These are phyloP conservation scores for Metschnikowia cerradonensis DNA, from an alignment of 805 yeast genomes.

Conservation along the genomic window DNA sequence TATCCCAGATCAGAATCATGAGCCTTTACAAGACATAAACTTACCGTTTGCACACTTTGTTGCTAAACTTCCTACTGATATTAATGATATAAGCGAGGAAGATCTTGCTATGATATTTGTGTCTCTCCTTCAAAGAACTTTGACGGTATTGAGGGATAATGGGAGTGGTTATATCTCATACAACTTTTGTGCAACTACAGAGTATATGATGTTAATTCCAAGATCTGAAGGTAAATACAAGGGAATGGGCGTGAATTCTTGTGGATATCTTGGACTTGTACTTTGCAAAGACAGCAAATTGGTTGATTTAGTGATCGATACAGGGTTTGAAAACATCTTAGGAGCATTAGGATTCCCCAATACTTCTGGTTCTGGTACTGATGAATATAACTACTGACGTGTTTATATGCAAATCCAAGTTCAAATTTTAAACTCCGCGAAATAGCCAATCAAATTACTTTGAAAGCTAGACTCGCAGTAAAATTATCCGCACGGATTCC, in stretches of 20 bases:
- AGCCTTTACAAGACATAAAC: conserved; percentile 58
- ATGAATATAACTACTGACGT: conserved; percentile 61
- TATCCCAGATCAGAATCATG: conserved; percentile 49
- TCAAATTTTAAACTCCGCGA: not conserved
- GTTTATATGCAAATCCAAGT: conserved; percentile 3
- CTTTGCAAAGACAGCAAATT: conserved; percentile 66
- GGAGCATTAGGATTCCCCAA: conserved; percentile 63
- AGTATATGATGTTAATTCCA: conserved; percentile 87
- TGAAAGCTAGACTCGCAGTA: conserved; percentile 10
- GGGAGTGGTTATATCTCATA: conserved; percentile 54
- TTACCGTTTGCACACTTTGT: conserved; percentile 80
- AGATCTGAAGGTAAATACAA: conserved; percentile 55
- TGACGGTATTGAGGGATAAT: conserved; percentile 60
- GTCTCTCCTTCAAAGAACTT: conserved; percentile 63
- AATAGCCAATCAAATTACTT: conserved; percentile 14
- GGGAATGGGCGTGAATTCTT: conserved; percentile 66
- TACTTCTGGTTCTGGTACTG: conserved; percentile 52
- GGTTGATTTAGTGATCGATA: conserved; percentile 42
- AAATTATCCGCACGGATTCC: conserved; percentile 5
- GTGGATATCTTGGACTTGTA: conserved; percentile 76
- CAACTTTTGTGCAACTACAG: conserved; percentile 75
- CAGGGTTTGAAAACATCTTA: conserved; percentile 52
- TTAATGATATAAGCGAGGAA: conserved; percentile 47
- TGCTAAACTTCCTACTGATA: conserved; percentile 50
- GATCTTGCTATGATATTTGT: conserved; percentile 65